phyloP scores from a whole-genome alignment of 805 yeast genomes.

The Wickerhamia fluorescens region DNA sequence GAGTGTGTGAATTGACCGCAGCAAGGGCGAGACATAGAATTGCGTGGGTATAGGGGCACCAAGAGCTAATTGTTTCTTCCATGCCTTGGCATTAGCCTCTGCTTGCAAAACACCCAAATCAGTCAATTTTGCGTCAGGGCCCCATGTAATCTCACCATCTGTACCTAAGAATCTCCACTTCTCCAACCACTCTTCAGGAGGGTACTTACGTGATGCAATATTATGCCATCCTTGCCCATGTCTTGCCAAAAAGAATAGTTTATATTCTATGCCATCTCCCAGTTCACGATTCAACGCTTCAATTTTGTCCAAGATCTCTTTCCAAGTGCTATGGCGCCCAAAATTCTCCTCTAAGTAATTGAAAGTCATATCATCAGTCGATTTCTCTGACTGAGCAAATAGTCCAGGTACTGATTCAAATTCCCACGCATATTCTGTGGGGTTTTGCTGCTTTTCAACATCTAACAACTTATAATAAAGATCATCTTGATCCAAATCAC shows the following conservation, averaged over 20 bases:
- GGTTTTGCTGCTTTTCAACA: slow-evolving; percentile 3
- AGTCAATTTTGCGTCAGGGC: slow-evolving; percentile 21
- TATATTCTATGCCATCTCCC: slow-evolving; percentile 11
- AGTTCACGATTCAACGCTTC: slow-evolving; percentile 9
- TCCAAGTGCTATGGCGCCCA: slow-evolving; percentile 16
- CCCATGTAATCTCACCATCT: slow-evolving; percentile 18
- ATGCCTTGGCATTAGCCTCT: slow-evolving; percentile 14
- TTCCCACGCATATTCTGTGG: slow-evolving; percentile 10
- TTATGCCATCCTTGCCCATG: slow-evolving; percentile 25
- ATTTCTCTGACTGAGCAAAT: slow-evolving; percentile 14
- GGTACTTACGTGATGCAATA: slow-evolving; percentile 14
- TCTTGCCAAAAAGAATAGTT: slow-evolving; percentile 17
- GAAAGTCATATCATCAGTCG: slow-evolving; percentile 17
- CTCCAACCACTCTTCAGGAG: slow-evolving; percentile 14
- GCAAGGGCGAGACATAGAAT: slow-evolving; percentile 21
- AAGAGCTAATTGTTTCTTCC: slow-evolving; percentile 11
- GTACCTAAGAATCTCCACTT: slow-evolving; percentile 18
- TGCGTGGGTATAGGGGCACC: slow-evolving; percentile 19
- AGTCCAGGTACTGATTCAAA: slow-evolving; percentile 20
- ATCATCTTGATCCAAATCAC: slow-evolving; percentile 14
- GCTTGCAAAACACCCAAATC: slow-evolving; percentile 18
- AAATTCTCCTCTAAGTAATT: slow-evolving; percentile 13
- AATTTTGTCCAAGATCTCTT: slow-evolving; percentile 8
- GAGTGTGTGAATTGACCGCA: slow-evolving; percentile 17
- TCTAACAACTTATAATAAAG: slow-evolving; percentile 8